Percentiles rank a stretch among this genome's conserved stretches.
These are phyloP conservation scores for Peronospora destructor DNA, from an alignment of 352 stramenopile species.

Conservation along the genomic window DNA sequence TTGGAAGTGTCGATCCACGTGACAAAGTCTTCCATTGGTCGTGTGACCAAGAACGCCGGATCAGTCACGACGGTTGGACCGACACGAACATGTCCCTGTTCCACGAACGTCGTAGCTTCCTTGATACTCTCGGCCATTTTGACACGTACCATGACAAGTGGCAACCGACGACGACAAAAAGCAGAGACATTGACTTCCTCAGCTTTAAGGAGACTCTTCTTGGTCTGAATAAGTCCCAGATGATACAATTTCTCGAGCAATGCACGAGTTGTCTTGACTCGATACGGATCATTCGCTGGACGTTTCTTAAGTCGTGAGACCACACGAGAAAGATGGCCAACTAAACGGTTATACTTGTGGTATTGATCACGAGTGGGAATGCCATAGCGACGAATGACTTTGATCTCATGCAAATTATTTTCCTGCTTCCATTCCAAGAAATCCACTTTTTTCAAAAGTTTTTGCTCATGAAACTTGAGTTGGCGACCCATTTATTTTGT, in stretches of 20 bases:
- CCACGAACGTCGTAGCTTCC: slow-evolving; percentile 95
- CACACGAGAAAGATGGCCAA: slow-evolving; percentile 92
- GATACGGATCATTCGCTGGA: slow-evolving; percentile 91
- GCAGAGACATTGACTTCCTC: slow-evolving; percentile 94
- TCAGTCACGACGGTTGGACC: slow-evolving; percentile 90
- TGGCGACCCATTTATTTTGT: slow-evolving; percentile 72
- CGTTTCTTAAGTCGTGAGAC: slow-evolving; percentile 94
- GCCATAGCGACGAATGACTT: slow-evolving; percentile 96
- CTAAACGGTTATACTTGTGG: slow-evolving; percentile 97
- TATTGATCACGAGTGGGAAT: slow-evolving; percentile 99
- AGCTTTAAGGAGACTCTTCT: slow-evolving; percentile 94
- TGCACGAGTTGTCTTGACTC: slow-evolving; percentile 94
- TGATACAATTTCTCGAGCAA: slow-evolving; percentile 97
- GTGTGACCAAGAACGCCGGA: slow-evolving; percentile 95
- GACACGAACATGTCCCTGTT: slow-evolving; percentile 96
- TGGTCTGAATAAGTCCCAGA: slow-evolving; percentile 95
- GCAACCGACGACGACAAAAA: slow-evolving; percentile 93
- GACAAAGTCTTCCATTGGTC: slow-evolving; percentile 98
- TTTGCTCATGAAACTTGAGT: slow-evolving; percentile 96
- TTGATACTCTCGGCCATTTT: slow-evolving; percentile 99
- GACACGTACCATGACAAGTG: slow-evolving; percentile 98
- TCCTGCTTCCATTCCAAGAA: slow-evolving; percentile 98
- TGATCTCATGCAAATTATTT: slow-evolving; percentile 97
- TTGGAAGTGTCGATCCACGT: slow-evolving; percentile 98
- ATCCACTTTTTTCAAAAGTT: slow-evolving; percentile 98